phyloP scores from a whole-genome alignment of 2,329 filamentous ascomycete genomes.

The Fusarium nurragi region DNA sequence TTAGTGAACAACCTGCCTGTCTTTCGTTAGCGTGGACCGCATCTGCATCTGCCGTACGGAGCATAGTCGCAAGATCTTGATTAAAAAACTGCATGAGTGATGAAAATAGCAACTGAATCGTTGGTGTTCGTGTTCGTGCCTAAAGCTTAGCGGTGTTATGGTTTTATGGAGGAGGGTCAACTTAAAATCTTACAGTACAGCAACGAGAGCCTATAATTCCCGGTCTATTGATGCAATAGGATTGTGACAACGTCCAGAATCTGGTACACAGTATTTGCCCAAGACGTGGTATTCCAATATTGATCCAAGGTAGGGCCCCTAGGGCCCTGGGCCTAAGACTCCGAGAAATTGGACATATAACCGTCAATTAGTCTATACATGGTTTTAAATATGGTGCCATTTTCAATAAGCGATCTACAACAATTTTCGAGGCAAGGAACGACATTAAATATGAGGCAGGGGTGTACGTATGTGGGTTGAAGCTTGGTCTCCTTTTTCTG shows the following conservation, averaged over 20 bases:
- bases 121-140: background rate
- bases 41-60: background rate
- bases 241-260: background rate
- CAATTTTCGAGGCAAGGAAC: background rate
- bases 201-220: background rate
- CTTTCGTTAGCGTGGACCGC: constrained; percentile 8
- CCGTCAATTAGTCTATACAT: background rate
- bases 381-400: background rate
- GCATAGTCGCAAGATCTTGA: constrained; percentile 8
- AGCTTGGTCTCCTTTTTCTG: background rate
- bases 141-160: background rate
- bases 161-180: background rate
- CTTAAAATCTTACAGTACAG: background rate
- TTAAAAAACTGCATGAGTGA: background rate
- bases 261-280: background rate
- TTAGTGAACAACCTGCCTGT: constrained; percentile 18
- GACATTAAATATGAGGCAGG: background rate
- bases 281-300: background rate
- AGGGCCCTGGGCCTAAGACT: background rate
- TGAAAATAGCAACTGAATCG: constrained; percentile 4
- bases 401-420: background rate
- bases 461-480: background rate
- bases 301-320: background rate
- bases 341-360: background rate
- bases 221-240: background rate